phyloP scores from a whole-genome alignment of 306 rosid genomes.

The Gillenia trifoliata region DNA sequence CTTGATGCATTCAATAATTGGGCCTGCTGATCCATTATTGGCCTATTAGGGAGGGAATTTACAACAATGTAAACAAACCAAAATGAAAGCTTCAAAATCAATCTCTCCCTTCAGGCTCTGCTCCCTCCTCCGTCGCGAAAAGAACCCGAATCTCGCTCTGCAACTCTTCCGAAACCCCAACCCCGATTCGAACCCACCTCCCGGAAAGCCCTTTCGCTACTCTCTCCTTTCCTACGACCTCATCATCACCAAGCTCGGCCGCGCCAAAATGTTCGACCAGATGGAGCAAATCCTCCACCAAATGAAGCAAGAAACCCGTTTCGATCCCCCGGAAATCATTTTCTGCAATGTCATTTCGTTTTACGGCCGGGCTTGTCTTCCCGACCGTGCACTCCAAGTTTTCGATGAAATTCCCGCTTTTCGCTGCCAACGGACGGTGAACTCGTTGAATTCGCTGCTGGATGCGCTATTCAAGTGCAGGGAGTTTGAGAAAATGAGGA shows the following conservation, averaged over 20 bases:
- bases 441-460: constrained; percentile 60
- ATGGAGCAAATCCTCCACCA: constrained; percentile 64
- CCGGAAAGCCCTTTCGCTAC: constrained; percentile 38
- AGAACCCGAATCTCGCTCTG: constrained; percentile 55
- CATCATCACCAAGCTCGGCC: constrained; percentile 72
- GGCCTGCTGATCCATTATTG: too few species aligned
- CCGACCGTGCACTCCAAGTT: constrained; percentile 44
- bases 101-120: constrained; percentile 70
- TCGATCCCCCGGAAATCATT: constrained; percentile 47
- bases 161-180: constrained; percentile 61
- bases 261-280: constrained; percentile 66
- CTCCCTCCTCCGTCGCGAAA: constrained; percentile 61
- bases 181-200: constrained; percentile 9
- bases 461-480: constrained; percentile 44
- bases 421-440: constrained; percentile 46
- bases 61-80: not conserved
- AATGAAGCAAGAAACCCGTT: constrained; percentile 45
- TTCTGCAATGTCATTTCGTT: constrained; percentile 66
- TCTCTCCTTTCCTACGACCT: constrained; percentile 68
- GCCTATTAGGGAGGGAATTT: not conserved
- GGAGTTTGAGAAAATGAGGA: constrained; percentile 28
- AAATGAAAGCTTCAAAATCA: constrained; percentile 39
- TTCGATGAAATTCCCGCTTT: constrained; percentile 50
- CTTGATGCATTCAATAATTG: too few species aligned
- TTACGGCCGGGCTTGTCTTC: constrained; percentile 62